Base-by-base conservation (phyloP, 1,139 yeast genomes). In the Yamadazyma mexicana region DNA sequence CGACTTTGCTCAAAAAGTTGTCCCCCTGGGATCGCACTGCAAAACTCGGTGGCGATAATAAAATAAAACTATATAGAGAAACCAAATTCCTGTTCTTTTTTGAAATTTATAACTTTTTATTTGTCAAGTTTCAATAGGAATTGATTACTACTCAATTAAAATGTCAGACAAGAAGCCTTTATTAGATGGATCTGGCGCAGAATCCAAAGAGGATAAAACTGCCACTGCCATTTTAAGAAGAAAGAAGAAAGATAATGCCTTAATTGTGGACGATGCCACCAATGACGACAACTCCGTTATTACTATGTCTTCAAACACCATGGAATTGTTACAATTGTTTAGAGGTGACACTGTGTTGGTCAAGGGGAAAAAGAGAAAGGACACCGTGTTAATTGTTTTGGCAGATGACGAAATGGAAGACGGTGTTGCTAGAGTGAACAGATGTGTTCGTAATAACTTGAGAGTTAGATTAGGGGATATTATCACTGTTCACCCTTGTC, bases 341-440 rank as follows among this genome's bases (percentile, higher is more conserved):
- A 83, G 98, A 48, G 99, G 99, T 55, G 99, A 94, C 62, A 92
- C 98, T 23, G 98, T 92, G 20, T 75, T 89, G 48, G 96, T 94
- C 49, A 92, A 91, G 70, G 99, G 99, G 56, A 94, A 94, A 75
- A 92, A 88, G 80, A 83, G 98, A 72, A 91, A 85, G 66, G 98
- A 94, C 58, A 92, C 99, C 24, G 98, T 92, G n/a, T 76, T 94
- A 62, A 87, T 92, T 63, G 98, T 91, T 33, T 76, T 94, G 55
- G 92, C 95, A 31, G 98, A 94, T 61, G 98, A 94, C 59, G 98
- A 92, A 56, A 80, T 92, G 75, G 96, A 87, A 54, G 96, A 91
- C 58, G 98, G 98, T 39, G 85, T 88, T 45, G 95, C 95, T 50
- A 79, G 98, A 62, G 72, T 92, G 61, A 92, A 94, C 72, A 82